phyloP scores from a whole-genome alignment of 1,284 basidiomycete genomes.

The Cutaneotrichosporon arboriforme region DNA sequence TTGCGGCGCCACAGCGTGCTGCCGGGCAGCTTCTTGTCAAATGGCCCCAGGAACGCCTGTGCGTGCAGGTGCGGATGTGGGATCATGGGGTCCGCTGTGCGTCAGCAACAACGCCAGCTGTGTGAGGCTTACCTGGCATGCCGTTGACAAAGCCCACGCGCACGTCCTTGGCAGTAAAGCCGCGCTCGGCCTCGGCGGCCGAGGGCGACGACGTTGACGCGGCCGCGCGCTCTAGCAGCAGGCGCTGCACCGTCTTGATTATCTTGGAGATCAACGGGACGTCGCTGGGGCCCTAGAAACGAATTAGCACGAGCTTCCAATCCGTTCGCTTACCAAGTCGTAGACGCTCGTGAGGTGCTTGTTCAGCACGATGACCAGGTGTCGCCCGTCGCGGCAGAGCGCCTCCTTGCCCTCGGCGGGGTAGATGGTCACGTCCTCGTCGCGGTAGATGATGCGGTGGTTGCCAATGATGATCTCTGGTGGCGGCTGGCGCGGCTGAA shows the following conservation, averaged over 20 bases:
- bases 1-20: constrained; percentile 42
- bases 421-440: constrained; percentile 36
- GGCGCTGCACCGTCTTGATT: constrained; percentile 24
- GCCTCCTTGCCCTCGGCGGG: constrained; percentile 36
- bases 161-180: constrained; percentile 19
- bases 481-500: constrained; percentile 5
- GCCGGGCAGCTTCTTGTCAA: constrained; percentile 35
- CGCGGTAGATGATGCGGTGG: constrained; percentile 34
- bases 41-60: constrained; percentile 41
- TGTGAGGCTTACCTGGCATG: constrained; percentile 26
- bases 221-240: constrained; percentile 16
- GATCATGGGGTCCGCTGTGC: constrained; percentile 39
- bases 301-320: neutral
- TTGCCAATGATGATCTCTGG: constrained; percentile 20
- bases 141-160: constrained; percentile 37
- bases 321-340: constrained; percentile 34
- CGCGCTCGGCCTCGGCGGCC: constrained; percentile 3
- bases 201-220: neutral
- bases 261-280: constrained; percentile 41
- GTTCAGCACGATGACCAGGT: constrained; percentile 42
- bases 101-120: constrained; percentile 3
- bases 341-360: constrained; percentile 42
- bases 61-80: constrained; percentile 44
- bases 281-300: constrained; percentile 36
- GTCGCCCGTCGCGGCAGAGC: constrained; percentile 33